Evolutionary conservation across 2,329 filamentous ascomycete genomes (phyloP).

Genomic region (Sarocladium kiliense): DNA sequence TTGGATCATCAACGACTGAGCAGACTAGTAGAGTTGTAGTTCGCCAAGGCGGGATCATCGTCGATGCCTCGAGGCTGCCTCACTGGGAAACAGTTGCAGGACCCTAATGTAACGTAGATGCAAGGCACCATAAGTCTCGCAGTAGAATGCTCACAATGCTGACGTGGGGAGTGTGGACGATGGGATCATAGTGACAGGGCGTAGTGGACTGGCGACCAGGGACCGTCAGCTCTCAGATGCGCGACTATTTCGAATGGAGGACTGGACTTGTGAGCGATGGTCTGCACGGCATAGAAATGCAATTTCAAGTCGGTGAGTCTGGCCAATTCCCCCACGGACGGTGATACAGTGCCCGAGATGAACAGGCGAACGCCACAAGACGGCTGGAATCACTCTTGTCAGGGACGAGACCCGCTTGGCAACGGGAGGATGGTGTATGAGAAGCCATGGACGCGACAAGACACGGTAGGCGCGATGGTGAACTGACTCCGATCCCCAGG

Average conservation of each 20-base stretch:
- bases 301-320: neutral
- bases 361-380: neutral
- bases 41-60: slow-evolving; percentile 7
- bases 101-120: neutral
- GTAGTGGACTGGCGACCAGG: neutral
- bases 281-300: neutral
- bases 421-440: neutral
- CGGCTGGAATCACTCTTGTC: neutral
- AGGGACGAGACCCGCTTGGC: neutral
- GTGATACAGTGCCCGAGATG: neutral
- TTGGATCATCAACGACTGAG: neutral
- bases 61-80: neutral
- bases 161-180: neutral
- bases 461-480: neutral
- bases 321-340: neutral
- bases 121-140: neutral
- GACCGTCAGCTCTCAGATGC: neutral
- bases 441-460: neutral
- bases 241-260: neutral
- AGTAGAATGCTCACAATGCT: no score
- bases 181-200: neutral
- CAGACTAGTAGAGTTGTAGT: neutral
- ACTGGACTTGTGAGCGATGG: neutral
- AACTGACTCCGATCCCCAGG: neutral
- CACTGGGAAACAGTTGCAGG: neutral